Evolutionary conservation across 441 rosid species (phyloP).

Genomic region (Arabidopsis lyrata): DNA sequence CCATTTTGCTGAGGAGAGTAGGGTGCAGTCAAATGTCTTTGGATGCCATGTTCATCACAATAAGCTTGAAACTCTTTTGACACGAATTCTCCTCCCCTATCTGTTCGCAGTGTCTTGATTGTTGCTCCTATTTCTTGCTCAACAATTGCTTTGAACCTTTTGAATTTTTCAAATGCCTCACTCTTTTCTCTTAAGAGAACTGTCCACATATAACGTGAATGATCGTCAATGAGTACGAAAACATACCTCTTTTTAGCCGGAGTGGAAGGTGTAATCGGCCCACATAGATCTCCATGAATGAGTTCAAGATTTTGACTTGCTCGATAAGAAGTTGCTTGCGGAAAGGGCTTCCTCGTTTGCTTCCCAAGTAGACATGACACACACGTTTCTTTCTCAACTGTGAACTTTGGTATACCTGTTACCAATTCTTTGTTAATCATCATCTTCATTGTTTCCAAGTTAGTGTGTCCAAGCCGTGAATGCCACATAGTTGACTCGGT

Average conservation of each 20-base stretch:
- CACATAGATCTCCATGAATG: background rate
- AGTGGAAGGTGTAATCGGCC: background rate
- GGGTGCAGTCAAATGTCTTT: background rate
- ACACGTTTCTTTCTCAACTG: background rate
- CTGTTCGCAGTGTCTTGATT: background rate
- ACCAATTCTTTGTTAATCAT: background rate
- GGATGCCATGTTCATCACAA: background rate
- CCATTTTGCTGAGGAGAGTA: background rate
- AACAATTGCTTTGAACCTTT: fast-evolving
- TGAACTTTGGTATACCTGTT: too few relatives aligned
- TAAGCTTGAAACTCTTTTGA: background rate
- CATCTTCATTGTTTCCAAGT: background rate
- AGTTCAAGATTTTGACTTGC: background rate
- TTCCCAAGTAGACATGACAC: background rate
- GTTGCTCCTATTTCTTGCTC: background rate
- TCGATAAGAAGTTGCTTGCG: background rate
- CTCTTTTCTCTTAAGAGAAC: background rate
- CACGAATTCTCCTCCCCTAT: background rate
- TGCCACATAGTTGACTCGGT: background rate
- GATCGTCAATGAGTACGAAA: background rate
- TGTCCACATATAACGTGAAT: background rate
- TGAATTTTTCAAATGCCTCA: background rate
- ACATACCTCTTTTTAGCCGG: background rate
- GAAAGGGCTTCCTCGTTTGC: background rate
- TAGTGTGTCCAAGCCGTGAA: background rate